phyloP scores from a whole-genome alignment of 306 rosid species.

The Psophocarpus tetragonolobus region DNA sequence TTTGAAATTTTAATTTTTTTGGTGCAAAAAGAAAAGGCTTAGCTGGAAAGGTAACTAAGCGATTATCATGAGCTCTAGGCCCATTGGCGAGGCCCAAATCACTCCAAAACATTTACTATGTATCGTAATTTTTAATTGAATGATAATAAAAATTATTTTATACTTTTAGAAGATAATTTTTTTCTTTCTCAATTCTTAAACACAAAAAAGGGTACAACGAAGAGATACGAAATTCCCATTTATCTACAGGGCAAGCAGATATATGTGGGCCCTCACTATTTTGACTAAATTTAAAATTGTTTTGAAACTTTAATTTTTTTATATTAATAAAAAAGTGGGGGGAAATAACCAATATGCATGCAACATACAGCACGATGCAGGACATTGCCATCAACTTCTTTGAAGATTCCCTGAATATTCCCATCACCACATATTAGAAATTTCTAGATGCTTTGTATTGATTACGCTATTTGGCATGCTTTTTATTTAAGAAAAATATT shows the following conservation, averaged over 20 bases:
- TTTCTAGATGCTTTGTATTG: neutral
- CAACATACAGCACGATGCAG: neutral
- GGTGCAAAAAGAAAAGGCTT: no score
- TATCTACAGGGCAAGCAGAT: neutral
- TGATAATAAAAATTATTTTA: no score
- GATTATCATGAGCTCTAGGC: no score
- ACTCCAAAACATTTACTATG: no score
- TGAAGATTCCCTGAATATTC: slow-evolving; percentile 27
- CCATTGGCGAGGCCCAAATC: no score
- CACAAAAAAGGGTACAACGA: neutral
- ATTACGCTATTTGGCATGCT: neutral
- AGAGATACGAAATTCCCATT: neutral
- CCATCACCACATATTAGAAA: neutral
- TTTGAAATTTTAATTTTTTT: no score
- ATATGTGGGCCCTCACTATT: neutral
- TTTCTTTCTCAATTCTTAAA: neutral
- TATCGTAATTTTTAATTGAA: no score
- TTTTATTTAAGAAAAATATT: neutral
- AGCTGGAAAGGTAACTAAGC: no score
- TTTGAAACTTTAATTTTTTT: neutral
- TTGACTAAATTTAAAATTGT: neutral
- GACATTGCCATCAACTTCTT: neutral
- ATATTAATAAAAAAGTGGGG: neutral
- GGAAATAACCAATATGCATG: neutral
- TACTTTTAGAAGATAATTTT: no score